Base-by-base conservation (phyloP, 208 protist genomes). In the Trypanosoma scelopori region DNA sequence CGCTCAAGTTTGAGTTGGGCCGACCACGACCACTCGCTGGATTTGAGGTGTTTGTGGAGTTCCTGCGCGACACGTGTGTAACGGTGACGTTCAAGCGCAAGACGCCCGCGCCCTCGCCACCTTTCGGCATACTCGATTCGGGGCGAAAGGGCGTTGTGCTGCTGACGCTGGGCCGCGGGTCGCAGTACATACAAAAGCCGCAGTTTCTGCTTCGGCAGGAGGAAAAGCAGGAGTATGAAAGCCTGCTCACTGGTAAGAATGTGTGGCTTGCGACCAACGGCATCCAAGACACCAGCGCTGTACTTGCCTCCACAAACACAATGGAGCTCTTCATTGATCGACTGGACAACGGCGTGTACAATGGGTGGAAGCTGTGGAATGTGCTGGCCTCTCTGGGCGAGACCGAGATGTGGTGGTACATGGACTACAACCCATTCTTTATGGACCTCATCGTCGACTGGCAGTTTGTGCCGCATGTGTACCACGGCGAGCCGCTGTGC, bases 31-130 rank as follows among this genome's bases (percentile, higher is more conserved):
- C 91, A 0, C 72, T 79, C 45, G 84, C 75, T 27, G 82, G 85
- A n/a, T 84, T 94, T 56, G 87, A 93, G 58, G 65, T 93, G 37
- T 81, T 87, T 58, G 76, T 94, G 1, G 69, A 91, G 67, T 88
- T 96, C 52, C 64, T 92, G 49, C 74, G 79, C 20, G 74, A 84
- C 28, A 93, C 85, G 0, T 81, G 55, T 13, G 13, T 94, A 4
- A 78, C 84, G 42, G 55, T 96, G 5, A 81, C 91, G 0, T 96
- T 96, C 60, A 93, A 94, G 74, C 84, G 88, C 12, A 81, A 84
- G 43, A 76, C 45, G 57, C 59, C 76, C 12, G 76, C 82, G 15
- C 85, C 86, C 12, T 84, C 80, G n/a, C 91, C 91, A 16, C 91
- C 91, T 9, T 93, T 93, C 65, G 87, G 91, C 57, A 91, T 96